Percentiles rank a stretch among this genome's conserved stretches.
Evolutionary conservation across 768 basidiomycete genomes (phyloP).

Genomic region (Mycena vulgaris): DNA sequence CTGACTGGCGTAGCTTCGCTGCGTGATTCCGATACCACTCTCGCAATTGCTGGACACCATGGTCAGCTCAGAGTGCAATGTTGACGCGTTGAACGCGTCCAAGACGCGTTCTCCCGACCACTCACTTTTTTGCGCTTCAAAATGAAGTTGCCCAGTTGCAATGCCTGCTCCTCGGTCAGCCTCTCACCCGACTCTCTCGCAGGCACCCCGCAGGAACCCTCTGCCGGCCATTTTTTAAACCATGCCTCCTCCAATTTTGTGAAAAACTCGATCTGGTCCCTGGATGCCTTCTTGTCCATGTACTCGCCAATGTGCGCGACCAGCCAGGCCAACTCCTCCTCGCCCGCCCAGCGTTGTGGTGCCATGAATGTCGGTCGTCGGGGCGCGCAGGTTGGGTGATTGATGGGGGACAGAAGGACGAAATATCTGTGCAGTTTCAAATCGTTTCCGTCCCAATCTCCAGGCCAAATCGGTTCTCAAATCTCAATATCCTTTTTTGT

Average conservation of each 20-base stretch:
- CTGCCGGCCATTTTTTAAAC: not conserved
- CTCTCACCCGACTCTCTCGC: not conserved
- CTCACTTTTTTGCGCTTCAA: not conserved
- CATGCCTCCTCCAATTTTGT: not conserved
- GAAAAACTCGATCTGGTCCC: constrained; percentile 14
- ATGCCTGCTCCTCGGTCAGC: not conserved
- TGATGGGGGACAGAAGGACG: too few relatives aligned
- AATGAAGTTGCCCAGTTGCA: not conserved
- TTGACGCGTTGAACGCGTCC: not conserved
- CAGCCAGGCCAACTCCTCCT: not conserved
- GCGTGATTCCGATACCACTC: constrained; percentile 17
- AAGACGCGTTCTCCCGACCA: too few relatives aligned
- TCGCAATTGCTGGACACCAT: constrained; percentile 19
- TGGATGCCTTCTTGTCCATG: not conserved
- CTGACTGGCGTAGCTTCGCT: not conserved
- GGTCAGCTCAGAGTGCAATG: not conserved
- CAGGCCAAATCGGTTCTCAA: too few relatives aligned
- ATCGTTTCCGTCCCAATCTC: too few relatives aligned
- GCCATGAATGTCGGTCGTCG: too few relatives aligned
- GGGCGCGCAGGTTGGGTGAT: too few relatives aligned
- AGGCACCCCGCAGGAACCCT: not conserved
- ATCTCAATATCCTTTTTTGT: too few relatives aligned
- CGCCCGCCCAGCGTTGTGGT: not conserved
- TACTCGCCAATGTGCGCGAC: not conserved
- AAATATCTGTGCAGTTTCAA: too few relatives aligned